Evolutionary conservation across 352 stramenopile species (phyloP), one percentile per base, ranked within the genome.

Genomic region (Pythium aquatile): DNA sequence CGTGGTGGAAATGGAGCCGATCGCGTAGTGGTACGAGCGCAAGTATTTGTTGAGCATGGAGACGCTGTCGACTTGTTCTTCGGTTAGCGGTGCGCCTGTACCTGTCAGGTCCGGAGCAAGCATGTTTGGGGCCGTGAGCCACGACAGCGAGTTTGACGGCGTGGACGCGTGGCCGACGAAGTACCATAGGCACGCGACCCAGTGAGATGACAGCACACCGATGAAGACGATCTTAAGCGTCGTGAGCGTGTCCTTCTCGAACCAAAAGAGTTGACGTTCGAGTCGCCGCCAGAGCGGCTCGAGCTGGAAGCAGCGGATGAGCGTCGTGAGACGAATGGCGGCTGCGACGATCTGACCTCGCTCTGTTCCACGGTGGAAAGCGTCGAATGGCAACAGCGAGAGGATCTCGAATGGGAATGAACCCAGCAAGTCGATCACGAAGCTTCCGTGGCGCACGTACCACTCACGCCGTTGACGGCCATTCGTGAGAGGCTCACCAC

Each of bases 21-120:
- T 75, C 26, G 68, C 68, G 49, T 51, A 75, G 35, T 75, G 68
- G 35, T 75, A 75, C 9, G 68, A 61, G 24, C 68, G 68, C 47
- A 75, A 48, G 54, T 75, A 75, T 40, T 75, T 75, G 56, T 67
- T 72, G 16, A 71, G 60, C 46, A 72, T 54, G n/a, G 68, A 63
- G 5, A 75, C 65, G 9, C n/a, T 35, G 6, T 42, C 53, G 33
- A 75, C 49, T 13, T 63, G 51, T 10, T n/a, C 24, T 3, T 14
- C 4, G 0, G 63, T 65, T 1, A 66, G 58, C 11, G 68, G 42
- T 9, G 55, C 29, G 26, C 52, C 52, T 3, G 26, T 62, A 2
- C 47, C 64, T 1, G 56, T 60, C 35, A 58, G 58, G n/a, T 62
- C 55, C 6, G 51, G 52, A 10, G 59, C 65, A 14, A 71, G 59